Conservation (phyloP, 2,329 filamentous ascomycete species). For the Colletotrichum lini region DNA sequence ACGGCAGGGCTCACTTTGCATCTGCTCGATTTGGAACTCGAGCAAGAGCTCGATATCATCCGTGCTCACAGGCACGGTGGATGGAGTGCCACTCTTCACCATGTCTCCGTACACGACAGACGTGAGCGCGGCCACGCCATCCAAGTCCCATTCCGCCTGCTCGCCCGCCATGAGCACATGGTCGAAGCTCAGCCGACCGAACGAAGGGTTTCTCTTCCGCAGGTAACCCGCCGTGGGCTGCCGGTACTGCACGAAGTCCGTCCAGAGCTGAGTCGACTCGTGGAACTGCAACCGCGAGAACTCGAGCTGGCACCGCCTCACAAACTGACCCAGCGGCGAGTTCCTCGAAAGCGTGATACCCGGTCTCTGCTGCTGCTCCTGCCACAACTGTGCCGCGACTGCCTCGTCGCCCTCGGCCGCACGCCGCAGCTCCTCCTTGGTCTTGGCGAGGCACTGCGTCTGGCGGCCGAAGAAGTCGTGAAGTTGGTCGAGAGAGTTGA, state of each 20-base stretch:
- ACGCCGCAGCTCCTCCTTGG: constrained; percentile 71
- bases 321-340: constrained; percentile 86
- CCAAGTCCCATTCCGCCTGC: constrained; percentile 62
- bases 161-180: constrained; percentile 66
- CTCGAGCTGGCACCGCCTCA: constrained; percentile 83
- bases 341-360: constrained; percentile 77
- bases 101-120: constrained; percentile 68
- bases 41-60: constrained; percentile 86
- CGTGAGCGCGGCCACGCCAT: constrained; percentile 61
- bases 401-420: constrained; percentile 66
- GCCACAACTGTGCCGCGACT: constrained; percentile 39
- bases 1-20: constrained; percentile 75
- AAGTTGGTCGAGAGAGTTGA: constrained; percentile 87
- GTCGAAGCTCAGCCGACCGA: constrained; percentile 72
- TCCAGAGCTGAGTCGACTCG: constrained; percentile 85
- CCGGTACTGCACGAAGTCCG: constrained; percentile 84
- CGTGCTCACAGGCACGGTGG: constrained; percentile 72
- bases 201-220: constrained; percentile 72
- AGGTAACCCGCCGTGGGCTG: constrained; percentile 79
- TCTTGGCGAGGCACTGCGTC: constrained; percentile 70
- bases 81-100: constrained; percentile 59
- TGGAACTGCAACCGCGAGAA: constrained; percentile 86
- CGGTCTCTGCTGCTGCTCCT: constrained; percentile 52
- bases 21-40: constrained; percentile 89
- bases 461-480: constrained; percentile 80